Conservation (phyloP, 139 green algal genomes). For the Chara braunii region DNA sequence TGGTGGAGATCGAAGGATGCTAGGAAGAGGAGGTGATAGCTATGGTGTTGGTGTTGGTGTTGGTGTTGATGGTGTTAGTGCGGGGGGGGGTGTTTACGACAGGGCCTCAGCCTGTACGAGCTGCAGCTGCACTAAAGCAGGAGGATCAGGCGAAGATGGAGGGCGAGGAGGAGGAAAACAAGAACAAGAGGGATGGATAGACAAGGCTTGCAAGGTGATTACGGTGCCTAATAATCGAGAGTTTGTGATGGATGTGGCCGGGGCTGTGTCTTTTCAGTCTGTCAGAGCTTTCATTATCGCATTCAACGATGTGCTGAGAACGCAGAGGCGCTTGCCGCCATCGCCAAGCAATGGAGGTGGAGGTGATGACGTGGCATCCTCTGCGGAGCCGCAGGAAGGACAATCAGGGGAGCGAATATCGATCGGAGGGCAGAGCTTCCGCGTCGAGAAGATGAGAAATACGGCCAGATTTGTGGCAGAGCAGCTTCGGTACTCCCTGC, state of each 20-base stretch:
- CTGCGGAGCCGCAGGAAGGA: too few species aligned
- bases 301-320: constrained; percentile 11
- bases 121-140: background rate
- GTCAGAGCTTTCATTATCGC: constrained; percentile 19
- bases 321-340: too few species aligned
- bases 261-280: constrained; percentile 24
- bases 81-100: background rate
- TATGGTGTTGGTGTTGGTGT: background rate
- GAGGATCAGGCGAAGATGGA: constrained; percentile 25
- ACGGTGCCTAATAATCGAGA: constrained; percentile 15
- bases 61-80: background rate
- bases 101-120: background rate
- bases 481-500: background rate
- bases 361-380: too few species aligned
- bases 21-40: background rate
- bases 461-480: background rate
- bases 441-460: background rate
- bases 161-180: background rate
- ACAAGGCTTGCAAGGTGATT: constrained; percentile 2
- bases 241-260: constrained; percentile 25
- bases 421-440: background rate
- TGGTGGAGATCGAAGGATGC: background rate
- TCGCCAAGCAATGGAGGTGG: too few species aligned
- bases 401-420: too few species aligned
- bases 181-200: background rate